These are phyloP conservation scores for Sideroxylon spinosum DNA, from an alignment of 179 eudicot genomes.

Conservation along the genomic window DNA sequence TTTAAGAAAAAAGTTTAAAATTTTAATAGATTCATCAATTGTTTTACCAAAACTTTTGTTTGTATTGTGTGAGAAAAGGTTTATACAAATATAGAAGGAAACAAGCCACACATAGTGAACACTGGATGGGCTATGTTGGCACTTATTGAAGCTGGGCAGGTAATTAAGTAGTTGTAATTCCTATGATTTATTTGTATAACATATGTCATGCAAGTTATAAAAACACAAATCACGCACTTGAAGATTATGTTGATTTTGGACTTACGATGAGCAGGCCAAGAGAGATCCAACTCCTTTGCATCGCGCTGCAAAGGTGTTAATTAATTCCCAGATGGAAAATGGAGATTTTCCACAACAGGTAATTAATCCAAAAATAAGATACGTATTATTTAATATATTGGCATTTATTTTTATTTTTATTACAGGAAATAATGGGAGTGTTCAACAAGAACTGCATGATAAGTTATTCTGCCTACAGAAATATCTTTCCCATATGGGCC, in stretches of 20 bases:
- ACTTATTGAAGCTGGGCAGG: conserved; percentile 73
- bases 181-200: not conserved
- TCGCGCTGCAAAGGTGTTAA: conserved; percentile 46
- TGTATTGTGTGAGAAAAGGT: conserved; percentile 25
- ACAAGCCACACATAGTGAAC: conserved; percentile 55
- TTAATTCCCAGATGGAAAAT: conserved; percentile 53
- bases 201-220: not conserved
- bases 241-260: not conserved
- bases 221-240: too few relatives aligned
- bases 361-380: not conserved
- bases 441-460: conserved; percentile 63
- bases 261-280: conserved; percentile 1
- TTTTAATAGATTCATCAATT: too few relatives aligned
- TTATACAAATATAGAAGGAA: conserved; percentile 54
- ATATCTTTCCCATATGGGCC: conserved; percentile 55
- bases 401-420: not conserved
- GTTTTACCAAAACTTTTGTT: not conserved
- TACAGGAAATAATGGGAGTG: conserved; percentile 58
- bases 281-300: conserved; percentile 48
- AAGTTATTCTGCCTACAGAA: conserved; percentile 52
- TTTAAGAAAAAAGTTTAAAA: too few relatives aligned
- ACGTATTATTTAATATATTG: not conserved
- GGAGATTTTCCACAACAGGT: conserved; percentile 72
- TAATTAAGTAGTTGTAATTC: not conserved
- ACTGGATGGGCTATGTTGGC: conserved; percentile 78